Conservation (phyloP, 2,329 filamentous ascomycete genomes). For the Stachybotrys elegans region DNA sequence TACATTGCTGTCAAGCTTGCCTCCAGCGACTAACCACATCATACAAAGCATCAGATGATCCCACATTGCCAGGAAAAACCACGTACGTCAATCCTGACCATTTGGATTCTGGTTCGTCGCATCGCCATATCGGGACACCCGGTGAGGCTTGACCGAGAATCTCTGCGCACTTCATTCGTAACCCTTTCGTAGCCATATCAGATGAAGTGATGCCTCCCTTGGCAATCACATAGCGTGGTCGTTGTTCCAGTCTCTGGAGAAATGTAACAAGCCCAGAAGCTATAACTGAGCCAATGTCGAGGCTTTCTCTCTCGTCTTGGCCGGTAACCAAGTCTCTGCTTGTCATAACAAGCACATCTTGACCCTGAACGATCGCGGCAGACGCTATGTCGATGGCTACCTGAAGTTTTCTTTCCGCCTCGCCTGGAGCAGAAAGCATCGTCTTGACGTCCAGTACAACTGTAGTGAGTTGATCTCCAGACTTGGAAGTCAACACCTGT, state of each 20-base stretch:
- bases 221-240: slow-evolving; percentile 52
- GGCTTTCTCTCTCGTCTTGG: slow-evolving; percentile 40
- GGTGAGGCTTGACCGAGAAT: slow-evolving; percentile 53
- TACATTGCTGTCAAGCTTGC: too few relatives aligned
- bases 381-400: slow-evolving; percentile 28
- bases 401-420: slow-evolving; percentile 23
- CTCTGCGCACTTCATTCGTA: slow-evolving; percentile 46
- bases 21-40: slow-evolving; percentile 12
- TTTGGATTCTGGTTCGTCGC: slow-evolving; percentile 45
- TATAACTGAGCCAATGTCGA: slow-evolving; percentile 50
- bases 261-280: slow-evolving; percentile 47
- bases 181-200: slow-evolving; percentile 51
- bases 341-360: slow-evolving; percentile 56
- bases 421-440: slow-evolving; percentile 33
- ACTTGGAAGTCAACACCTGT: slow-evolving; percentile 31
- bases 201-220: slow-evolving; percentile 57
- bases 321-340: slow-evolving; percentile 44
- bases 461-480: slow-evolving; percentile 34
- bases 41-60: slow-evolving; percentile 11
- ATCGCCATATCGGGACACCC: slow-evolving; percentile 55
- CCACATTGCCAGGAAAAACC: slow-evolving; percentile 17
- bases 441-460: slow-evolving; percentile 44
- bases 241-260: slow-evolving; percentile 36
- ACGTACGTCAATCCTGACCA: slow-evolving; percentile 45
- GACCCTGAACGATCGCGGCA: slow-evolving; percentile 33